phyloP scores from a whole-genome alignment of 2,329 filamentous ascomycete genomes.

The Stromatinia cepivora region DNA sequence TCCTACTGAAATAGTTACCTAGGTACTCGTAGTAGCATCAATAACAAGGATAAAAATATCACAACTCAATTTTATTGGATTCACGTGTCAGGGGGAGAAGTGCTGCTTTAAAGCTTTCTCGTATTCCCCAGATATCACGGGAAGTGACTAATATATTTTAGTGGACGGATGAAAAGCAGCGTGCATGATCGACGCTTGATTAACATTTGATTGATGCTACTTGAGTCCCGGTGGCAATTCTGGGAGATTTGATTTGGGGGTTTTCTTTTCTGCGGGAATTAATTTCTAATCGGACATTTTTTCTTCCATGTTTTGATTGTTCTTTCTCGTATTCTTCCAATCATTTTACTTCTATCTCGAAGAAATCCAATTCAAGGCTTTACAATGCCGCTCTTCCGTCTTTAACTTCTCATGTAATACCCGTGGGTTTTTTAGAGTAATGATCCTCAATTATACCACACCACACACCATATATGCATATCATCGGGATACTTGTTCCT shows the following conservation, averaged over 20 bases:
- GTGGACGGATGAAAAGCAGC: not conserved
- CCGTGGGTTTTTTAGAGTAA: not conserved
- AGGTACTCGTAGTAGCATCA: no score
- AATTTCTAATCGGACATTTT: not conserved
- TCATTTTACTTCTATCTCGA: not conserved
- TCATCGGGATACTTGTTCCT: conserved; percentile 5
- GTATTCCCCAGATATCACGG: not conserved
- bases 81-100: not conserved
- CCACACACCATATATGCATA: not conserved
- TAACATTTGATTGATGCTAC: not conserved
- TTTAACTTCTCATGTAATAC: not conserved
- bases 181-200: not conserved
- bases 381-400: not conserved
- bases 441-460: not conserved
- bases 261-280: not conserved
- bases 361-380: not conserved
- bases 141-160: not conserved
- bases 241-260: no score
- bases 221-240: no score
- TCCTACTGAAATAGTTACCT: no score
- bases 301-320: not conserved
- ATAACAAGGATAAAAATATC: no score
- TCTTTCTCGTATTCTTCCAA: conserved; percentile 7
- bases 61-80: not conserved
- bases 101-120: not conserved